Evolutionary conservation across 495 filamentous ascomycete species (phyloP).

Genomic region (Trichocladium antarcticum): DNA sequence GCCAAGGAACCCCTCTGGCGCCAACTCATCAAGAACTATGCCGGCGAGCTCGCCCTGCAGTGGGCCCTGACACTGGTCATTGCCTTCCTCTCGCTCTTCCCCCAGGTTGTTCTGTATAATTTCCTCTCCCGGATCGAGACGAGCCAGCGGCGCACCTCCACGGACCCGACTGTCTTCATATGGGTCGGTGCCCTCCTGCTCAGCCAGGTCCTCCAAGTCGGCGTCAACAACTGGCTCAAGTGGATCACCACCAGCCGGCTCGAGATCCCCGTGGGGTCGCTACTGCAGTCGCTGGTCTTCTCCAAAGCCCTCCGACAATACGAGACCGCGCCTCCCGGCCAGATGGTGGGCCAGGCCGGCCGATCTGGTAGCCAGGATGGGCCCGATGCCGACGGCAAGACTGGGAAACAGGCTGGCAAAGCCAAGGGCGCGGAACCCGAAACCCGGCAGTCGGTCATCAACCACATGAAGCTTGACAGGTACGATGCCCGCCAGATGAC

Average conservation of each 20-base stretch:
- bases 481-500: conserved; percentile 26
- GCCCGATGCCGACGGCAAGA: neutral
- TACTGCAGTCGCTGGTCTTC: conserved; percentile 57
- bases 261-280: conserved; percentile 46
- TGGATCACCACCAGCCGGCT: conserved; percentile 51
- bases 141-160: conserved; percentile 22
- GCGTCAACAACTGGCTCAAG: conserved; percentile 44
- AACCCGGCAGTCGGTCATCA: conserved; percentile 20
- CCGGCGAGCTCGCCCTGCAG: conserved; percentile 37
- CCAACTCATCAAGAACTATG: conserved; percentile 40
- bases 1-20: conserved; percentile 43
- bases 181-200: conserved; percentile 49
- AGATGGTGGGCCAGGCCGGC: conserved; percentile 25
- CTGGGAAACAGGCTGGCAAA: neutral
- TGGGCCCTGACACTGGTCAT: conserved; percentile 37
- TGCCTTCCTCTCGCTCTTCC: conserved; percentile 45
- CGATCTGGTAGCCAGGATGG: neutral
- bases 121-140: conserved; percentile 48
- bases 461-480: conserved; percentile 34
- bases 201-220: conserved; percentile 39
- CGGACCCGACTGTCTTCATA: conserved; percentile 34
- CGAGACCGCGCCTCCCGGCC: conserved; percentile 46
- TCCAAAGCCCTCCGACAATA: conserved; percentile 57
- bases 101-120: conserved; percentile 49
- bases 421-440: conserved; percentile 9